phyloP scores from a whole-genome alignment of 257 asterid genomes.

The Solanum pinnatisectum region DNA sequence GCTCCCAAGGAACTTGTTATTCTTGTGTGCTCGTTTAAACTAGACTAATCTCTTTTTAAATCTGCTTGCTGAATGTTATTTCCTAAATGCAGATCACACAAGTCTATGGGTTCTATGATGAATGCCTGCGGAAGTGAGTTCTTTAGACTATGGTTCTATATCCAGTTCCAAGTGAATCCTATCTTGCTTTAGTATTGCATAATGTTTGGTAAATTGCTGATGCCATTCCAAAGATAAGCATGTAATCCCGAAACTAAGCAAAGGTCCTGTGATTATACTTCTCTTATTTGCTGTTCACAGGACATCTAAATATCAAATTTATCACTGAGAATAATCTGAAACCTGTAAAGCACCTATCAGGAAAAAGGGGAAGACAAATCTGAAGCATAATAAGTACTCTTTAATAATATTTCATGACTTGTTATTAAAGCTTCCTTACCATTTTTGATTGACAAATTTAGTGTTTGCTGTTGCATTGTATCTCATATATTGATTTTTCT shows the following conservation, averaged over 20 bases:
- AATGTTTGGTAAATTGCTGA: not conserved
- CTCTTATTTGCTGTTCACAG: not conserved
- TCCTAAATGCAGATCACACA: slow-evolving; percentile 39
- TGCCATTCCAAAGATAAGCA: not conserved
- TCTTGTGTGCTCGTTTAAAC: not conserved
- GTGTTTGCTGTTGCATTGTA: not conserved
- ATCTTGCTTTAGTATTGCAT: not conserved
- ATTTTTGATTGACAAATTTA: not conserved
- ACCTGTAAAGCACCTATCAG: not conserved
- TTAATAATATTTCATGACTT: not conserved
- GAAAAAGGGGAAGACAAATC: not conserved
- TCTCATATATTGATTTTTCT: not conserved
- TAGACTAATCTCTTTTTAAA: not conserved
- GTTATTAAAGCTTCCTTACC: not conserved
- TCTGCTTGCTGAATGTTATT: not conserved
- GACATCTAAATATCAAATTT: not conserved
- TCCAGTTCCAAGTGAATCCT: not conserved
- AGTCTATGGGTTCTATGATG: slow-evolving; percentile 50
- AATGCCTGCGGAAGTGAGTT: slow-evolving; percentile 46
- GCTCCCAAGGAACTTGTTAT: not conserved
- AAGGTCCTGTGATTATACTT: not conserved
- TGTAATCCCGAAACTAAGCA: not conserved
- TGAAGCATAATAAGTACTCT: not conserved
- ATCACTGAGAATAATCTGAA: not conserved
- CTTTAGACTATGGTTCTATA: not conserved